Evolutionary conservation across 2,329 filamentous ascomycete genomes (phyloP).

Genomic region (Ciborinia camelliae): DNA sequence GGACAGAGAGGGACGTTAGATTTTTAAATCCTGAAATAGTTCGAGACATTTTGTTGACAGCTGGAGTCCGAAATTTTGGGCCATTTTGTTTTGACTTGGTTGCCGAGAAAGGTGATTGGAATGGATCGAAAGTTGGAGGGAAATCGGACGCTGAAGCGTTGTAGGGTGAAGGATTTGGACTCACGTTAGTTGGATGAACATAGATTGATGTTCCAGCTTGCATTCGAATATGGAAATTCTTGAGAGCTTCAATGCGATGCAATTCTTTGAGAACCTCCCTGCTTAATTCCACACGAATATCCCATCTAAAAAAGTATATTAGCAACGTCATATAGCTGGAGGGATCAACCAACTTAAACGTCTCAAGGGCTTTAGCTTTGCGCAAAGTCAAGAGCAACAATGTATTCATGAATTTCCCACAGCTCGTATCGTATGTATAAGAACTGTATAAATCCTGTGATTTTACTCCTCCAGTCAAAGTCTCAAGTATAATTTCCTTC

Average conservation of each 20-base stretch:
- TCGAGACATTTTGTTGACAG: slow-evolving; percentile 38
- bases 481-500: slow-evolving; percentile 54
- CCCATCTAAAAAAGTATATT: slow-evolving; percentile 48
- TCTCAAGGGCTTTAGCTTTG: slow-evolving; percentile 53
- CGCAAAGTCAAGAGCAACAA: slow-evolving; percentile 55
- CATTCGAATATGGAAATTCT: slow-evolving; percentile 55
- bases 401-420: slow-evolving; percentile 63
- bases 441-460: slow-evolving; percentile 53
- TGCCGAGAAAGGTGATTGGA: slow-evolving; percentile 12
- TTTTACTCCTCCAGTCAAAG: slow-evolving; percentile 49
- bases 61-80: slow-evolving; percentile 13
- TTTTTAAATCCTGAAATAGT: slow-evolving; percentile 57
- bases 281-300: slow-evolving; percentile 61
- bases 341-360: slow-evolving; percentile 47
- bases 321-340: not conserved
- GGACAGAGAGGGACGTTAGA: slow-evolving; percentile 50
- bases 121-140: not conserved
- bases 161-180: not conserved
- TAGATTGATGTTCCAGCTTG: slow-evolving; percentile 56
- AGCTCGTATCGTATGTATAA: slow-evolving; percentile 53
- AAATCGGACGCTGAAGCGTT: not conserved
- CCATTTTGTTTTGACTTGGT: slow-evolving; percentile 21
- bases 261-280: slow-evolving; percentile 55
- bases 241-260: slow-evolving; percentile 51
- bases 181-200: slow-evolving; percentile 41